Evolutionary conservation across 2,329 filamentous ascomycete genomes (phyloP), one percentile per base, ranked within the genome.

Genomic region (Septoria petroselini): DNA sequence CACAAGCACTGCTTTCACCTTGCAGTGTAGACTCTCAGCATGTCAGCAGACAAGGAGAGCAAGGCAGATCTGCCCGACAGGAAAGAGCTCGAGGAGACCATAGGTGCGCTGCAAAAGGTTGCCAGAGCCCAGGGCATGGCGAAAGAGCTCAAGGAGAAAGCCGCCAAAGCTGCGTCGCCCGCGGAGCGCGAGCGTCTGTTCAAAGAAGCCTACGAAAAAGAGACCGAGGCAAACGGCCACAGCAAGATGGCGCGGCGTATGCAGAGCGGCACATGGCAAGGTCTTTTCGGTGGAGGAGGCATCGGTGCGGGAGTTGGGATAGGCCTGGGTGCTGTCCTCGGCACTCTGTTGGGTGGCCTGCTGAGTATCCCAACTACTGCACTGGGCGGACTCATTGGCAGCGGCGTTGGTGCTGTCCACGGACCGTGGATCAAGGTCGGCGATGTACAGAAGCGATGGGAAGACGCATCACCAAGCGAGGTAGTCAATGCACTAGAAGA

Each of bases 381-480:
- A 6, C 14, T 47, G 15, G 43, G 43, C 29, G 43, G 34, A 2
- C 34, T 47, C 9, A 68, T 71, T 0, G 72, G 71, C 0, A 63
- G 64, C 2, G 71, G 70, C 0, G 68, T 70, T 7, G 72, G 72
- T 2, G 67, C 67, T 7, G 62, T 70, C 11, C 68, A 71, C 59
- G 72, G 71, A 27, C 71, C 71, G 9, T 73, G 66, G 59, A 67
- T 74, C 17, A 73, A 70, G 58, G 49, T 73, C 42, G 51, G 51
- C 2, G 48, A 48, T 8, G 43, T 49, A 25, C 34, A 55, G 23
- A 54, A 54, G 45, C 48, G 43, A 8, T 58, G 41, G 29, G 46
- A 50, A 40, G 58, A 58, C 18, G 55, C 53, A 19, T 43, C 53
- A 11, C 53, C 55, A 6, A 53, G 53, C 41, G 53, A 58, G 48